Base-by-base conservation (phyloP, 768 basidiomycete species). In the Pulveroboletus sp. region DNA sequence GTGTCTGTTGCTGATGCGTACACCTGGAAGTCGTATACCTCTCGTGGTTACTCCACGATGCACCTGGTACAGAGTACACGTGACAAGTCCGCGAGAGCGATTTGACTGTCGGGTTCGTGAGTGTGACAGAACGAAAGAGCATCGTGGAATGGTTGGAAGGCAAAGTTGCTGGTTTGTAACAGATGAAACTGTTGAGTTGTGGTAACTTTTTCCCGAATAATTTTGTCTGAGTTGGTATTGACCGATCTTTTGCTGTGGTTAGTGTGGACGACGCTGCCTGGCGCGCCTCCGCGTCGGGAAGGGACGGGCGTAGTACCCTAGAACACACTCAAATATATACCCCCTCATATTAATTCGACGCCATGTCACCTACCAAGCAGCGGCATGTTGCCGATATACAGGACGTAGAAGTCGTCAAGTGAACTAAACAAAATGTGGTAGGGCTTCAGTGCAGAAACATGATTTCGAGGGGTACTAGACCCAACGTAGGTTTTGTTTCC, bases 91-190 rank as follows among this genome's bases (percentile, higher is more conserved):
- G 89, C 47, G 86, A 88, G 60, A 76, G 76, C 38, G 87, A 89
- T 1, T 70, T 93, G 28, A 74, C 80, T 2, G 77, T 82, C 35
- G 85, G 86, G 0, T 80, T 91, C 63, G 90, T 97, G 35, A 84
- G 87, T 57, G 82, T 92, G 31, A 90, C 91, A 3, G 93, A 96
- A 69, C 74, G 93, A 54, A 91, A 89, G 71, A 76, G 76, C 39
- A 83, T 95, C 0, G 81, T 90, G 32, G 93, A 94, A 46, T 97
- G 88, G 83, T 64, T 97, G 39, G 82, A 86, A 58, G 83, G 88
- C 32, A 76, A 71, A 31, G 53, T 59, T 1, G 48, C 52, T 0
- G 61, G 69, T 49, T 42, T 61, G 46, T 63, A 63, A n/a, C 56
- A 57, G 17, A 67, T 69, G 40, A 43, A 53, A 9, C 58, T 67